Evolutionary conservation across 768 basidiomycete species (phyloP).

Genomic region (Kockovaella imperatae): DNA sequence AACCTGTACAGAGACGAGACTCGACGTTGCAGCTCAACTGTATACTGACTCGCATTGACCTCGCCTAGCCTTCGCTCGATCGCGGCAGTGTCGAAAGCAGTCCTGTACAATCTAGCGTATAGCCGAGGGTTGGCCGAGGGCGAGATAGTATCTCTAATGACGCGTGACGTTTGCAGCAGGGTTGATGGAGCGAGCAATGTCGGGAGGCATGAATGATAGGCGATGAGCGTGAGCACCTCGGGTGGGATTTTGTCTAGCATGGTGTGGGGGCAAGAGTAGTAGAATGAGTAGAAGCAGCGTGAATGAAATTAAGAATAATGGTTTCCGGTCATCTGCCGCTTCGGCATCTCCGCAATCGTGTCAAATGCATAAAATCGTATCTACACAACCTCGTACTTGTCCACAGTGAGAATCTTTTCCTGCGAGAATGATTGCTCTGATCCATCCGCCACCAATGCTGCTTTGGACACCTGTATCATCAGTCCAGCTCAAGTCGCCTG

Average conservation of each 20-base stretch:
- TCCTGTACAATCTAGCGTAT: conserved; percentile 30
- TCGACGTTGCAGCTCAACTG: conserved; percentile 29
- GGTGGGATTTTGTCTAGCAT: conserved; percentile 56
- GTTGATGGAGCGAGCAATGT: conserved; percentile 30
- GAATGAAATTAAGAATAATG: too few species aligned
- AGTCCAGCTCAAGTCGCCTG: neutral
- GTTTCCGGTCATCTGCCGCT: too few species aligned
- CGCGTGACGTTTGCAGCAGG: conserved; percentile 26
- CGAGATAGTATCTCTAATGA: conserved; percentile 19
- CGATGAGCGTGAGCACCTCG: conserved; percentile 73
- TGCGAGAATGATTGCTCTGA: conserved; percentile 54
- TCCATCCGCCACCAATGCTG: conserved; percentile 52
- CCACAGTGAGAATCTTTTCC: conserved; percentile 51
- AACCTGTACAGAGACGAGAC: conserved; percentile 22
- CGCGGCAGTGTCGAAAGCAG: conserved; percentile 32
- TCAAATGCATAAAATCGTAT: too few species aligned
- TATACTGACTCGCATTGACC: conserved; percentile 15
- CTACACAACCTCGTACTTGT: conserved; percentile 52
- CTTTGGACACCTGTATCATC: conserved; percentile 42
- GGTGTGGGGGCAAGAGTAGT: too few species aligned
- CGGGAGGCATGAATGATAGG: conserved; percentile 52
- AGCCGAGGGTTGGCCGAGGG: conserved; percentile 28
- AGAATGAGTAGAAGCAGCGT: too few species aligned
- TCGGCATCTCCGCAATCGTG: too few species aligned
- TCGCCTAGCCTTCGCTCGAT: conserved; percentile 37